Evolutionary conservation across 169 alveolate genomes (phyloP).

Genomic region (Plasmodium malariae): DNA sequence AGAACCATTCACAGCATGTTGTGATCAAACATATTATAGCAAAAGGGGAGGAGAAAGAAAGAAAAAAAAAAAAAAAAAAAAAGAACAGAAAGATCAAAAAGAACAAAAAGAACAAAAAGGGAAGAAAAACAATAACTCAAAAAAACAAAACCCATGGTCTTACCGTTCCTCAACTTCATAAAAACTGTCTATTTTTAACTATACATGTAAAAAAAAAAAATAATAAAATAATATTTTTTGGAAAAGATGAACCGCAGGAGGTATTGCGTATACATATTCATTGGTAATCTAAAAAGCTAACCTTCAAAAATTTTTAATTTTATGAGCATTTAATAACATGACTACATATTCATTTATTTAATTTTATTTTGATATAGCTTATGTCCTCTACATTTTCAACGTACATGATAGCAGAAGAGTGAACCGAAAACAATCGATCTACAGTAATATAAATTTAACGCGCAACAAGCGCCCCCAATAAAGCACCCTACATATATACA

Average conservation of each 20-base stretch:
- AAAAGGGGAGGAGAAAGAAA: too few species aligned
- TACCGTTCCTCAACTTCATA: neutral
- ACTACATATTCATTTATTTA: neutral
- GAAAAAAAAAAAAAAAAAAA: too few species aligned
- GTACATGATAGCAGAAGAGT: neutral
- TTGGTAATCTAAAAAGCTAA: constrained; percentile 18
- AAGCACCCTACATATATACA: neutral
- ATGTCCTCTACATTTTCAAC: neutral
- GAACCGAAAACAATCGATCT: constrained; percentile 4
- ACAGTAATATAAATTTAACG: constrained; percentile 11
- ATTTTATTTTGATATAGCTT: constrained; percentile 2
- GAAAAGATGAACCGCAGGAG: neutral
- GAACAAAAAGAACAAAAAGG: too few species aligned
- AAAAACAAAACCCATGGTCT: neutral
- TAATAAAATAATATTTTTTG: neutral
- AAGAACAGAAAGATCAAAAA: too few species aligned
- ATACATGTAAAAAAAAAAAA: constrained; percentile 2
- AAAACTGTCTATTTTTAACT: neutral
- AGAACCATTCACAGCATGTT: too few species aligned
- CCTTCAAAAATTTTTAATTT: too few species aligned
- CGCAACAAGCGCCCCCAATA: neutral
- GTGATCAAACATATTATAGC: too few species aligned
- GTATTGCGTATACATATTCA: constrained; percentile 5
- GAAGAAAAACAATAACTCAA: too few species aligned
- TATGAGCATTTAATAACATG: too few species aligned